These are phyloP conservation scores for Umbelopsis sp. DNA, from an alignment of 192 early-diverging fungal genomes.

Conservation along the genomic window DNA sequence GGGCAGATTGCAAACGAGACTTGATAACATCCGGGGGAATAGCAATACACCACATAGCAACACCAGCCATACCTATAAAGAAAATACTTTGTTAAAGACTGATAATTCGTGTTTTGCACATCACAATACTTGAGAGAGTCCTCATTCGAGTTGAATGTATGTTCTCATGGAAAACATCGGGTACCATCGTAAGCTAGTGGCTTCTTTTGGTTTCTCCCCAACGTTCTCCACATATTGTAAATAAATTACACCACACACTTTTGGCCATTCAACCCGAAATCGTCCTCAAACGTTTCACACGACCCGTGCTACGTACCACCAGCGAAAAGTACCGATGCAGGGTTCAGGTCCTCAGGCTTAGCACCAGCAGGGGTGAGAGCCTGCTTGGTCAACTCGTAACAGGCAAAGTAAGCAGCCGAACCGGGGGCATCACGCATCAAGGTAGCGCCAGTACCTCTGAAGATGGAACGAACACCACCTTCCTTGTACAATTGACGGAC, in stretches of 20 bases:
- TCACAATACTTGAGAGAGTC: neutral
- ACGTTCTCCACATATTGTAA: no score
- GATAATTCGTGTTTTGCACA: no score
- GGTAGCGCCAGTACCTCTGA: constrained; percentile 93
- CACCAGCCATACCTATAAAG: constrained; percentile 82
- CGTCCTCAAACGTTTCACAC: neutral
- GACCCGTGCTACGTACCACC: constrained; percentile 67
- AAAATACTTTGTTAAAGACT: no score
- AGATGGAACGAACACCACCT: constrained; percentile 86
- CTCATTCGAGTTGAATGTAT: neutral
- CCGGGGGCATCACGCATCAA: constrained; percentile 92
- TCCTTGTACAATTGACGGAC: constrained; percentile 80
- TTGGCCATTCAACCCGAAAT: no score
- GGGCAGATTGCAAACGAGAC: constrained; percentile 86
- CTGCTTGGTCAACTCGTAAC: constrained; percentile 86
- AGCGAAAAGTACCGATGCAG: constrained; percentile 85
- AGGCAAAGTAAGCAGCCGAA: constrained; percentile 76
- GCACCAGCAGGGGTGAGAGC: constrained; percentile 63
- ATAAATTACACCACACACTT: no score
- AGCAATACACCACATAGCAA: constrained; percentile 97
- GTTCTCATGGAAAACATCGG: no score
- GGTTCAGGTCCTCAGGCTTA: constrained; percentile 75
- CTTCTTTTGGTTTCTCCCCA: no score
- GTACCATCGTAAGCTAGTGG: no score
- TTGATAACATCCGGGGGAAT: constrained; percentile 93